Evolutionary conservation across 495 filamentous ascomycete species (phyloP).

Genomic region (Penicillium robsamsonii): DNA sequence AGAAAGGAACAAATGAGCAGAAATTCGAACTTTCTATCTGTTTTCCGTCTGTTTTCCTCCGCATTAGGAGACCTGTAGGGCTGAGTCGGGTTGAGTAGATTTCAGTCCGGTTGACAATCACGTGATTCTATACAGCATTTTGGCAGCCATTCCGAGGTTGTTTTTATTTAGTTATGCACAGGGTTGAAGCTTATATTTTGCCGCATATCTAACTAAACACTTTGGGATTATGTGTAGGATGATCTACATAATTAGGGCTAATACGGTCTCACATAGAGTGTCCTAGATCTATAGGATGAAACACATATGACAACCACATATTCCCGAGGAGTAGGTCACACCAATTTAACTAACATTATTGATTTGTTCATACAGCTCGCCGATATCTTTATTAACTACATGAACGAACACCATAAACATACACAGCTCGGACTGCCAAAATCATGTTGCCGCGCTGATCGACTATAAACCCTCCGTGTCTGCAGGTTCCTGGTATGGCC

Average conservation of each 20-base stretch:
- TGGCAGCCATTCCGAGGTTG: background rate
- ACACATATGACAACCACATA: background rate
- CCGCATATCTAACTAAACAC: background rate
- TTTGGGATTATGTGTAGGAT: background rate
- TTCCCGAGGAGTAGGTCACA: too few relatives aligned
- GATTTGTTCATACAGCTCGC: too few relatives aligned
- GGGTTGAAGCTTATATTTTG: background rate
- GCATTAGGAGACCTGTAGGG: background rate
- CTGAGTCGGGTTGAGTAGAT: background rate
- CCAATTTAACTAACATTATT: too few relatives aligned
- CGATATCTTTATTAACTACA: background rate
- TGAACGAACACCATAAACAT: background rate
- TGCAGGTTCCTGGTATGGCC: conserved; percentile 35
- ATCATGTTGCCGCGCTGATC: background rate
- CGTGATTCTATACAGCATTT: background rate
- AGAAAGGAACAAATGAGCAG: conserved; percentile 2
- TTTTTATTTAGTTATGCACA: background rate
- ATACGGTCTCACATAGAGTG: background rate
- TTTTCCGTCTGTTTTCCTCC: background rate
- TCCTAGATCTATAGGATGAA: background rate
- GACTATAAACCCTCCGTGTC: background rate
- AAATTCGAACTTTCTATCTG: conserved; percentile 1
- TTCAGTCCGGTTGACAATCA: background rate
- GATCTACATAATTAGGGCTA: background rate
- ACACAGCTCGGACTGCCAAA: background rate